A percentile compares a stretch with the other conserved stretches of the same genome.
Evolutionary conservation across 768 basidiomycete species (phyloP).

Genomic region (Russula compacta): DNA sequence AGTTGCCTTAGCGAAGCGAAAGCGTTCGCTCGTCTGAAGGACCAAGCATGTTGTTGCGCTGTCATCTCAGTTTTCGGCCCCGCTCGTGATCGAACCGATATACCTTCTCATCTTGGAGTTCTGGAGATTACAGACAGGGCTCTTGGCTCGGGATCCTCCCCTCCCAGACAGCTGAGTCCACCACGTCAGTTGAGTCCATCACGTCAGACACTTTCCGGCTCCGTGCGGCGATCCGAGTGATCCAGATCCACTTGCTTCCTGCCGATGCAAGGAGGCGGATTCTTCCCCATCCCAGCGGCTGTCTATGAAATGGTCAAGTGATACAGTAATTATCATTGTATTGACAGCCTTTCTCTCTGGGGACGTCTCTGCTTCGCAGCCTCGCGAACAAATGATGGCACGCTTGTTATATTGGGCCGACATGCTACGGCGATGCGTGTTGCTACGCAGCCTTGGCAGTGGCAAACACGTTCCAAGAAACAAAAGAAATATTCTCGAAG

Average conservation of each 20-base stretch:
- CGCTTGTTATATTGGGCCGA: neutral
- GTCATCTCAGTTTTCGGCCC: neutral
- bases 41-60: neutral
- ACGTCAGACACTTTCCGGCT: neutral
- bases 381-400: neutral
- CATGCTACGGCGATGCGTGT: neutral
- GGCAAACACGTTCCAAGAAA: neutral
- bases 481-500: neutral
- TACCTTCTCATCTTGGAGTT: neutral
- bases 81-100: neutral
- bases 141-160: neutral
- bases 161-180: neutral
- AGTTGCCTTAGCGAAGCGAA: no score
- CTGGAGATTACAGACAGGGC: neutral
- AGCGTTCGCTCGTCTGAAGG: neutral
- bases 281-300: neutral
- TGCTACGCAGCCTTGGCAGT: neutral
- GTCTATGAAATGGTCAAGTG: neutral
- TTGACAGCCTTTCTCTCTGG: neutral
- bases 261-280: neutral
- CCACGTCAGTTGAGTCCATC: neutral
- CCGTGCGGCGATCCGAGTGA: neutral
- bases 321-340: neutral
- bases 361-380: neutral
- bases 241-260: neutral